These are phyloP conservation scores for Lepiota brunneoincarnata DNA, from an alignment of 768 basidiomycete genomes.

Conservation along the genomic window DNA sequence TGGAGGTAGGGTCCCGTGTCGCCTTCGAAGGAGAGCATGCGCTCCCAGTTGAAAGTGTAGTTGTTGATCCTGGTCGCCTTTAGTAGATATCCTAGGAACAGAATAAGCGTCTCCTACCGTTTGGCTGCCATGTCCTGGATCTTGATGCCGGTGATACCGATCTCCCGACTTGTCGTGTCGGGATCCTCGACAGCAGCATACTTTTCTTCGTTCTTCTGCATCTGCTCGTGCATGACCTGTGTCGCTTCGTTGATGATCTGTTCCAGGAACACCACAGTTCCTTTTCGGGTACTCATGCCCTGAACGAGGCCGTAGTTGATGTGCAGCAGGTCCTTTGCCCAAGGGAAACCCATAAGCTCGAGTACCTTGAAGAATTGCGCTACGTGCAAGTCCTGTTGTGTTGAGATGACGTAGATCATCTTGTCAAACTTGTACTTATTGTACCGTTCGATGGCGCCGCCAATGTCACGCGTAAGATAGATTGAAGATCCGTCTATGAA, in stretches of 20 bases:
- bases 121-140: constrained; percentile 98
- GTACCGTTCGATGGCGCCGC: constrained; percentile 88
- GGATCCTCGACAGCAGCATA: constrained; percentile 88
- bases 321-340: constrained; percentile 81
- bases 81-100: background rate
- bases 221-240: constrained; percentile 93
- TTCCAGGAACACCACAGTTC: constrained; percentile 93
- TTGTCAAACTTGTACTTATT: constrained; percentile 84
- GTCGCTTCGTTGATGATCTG: constrained; percentile 89
- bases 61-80: constrained; percentile 73
- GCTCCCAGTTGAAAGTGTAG: constrained; percentile 91
- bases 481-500: constrained; percentile 84
- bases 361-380: constrained; percentile 94
- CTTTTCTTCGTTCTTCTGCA: constrained; percentile 93
- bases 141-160: constrained; percentile 95
- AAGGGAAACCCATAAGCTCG: constrained; percentile 84
- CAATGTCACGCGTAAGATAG: constrained; percentile 94
- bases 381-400: constrained; percentile 84
- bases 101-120: constrained; percentile 47
- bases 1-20: constrained; percentile 94
- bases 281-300: constrained; percentile 68
- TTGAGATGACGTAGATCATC: constrained; percentile 90
- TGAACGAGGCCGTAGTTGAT: constrained; percentile 80
- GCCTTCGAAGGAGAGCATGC: constrained; percentile 93
- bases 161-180: constrained; percentile 69